Evolutionary conservation across 129 eudicot species (phyloP).

Genomic region (Arctium minus): DNA sequence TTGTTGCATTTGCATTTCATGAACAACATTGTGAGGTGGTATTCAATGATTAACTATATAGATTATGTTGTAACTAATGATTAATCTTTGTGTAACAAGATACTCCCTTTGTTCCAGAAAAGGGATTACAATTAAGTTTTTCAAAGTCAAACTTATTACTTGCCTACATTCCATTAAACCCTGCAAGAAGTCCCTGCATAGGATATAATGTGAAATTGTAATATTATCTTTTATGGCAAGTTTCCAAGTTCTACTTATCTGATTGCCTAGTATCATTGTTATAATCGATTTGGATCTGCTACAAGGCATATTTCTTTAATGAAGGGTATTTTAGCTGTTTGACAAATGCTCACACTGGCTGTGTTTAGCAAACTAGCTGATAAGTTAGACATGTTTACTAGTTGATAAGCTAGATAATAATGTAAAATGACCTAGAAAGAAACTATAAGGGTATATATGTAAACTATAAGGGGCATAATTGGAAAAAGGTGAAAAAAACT

Average conservation of each 20-base stretch:
- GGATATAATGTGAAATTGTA: background rate
- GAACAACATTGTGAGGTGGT: slow-evolving; percentile 9
- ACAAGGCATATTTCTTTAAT: background rate
- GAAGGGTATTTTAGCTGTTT: background rate
- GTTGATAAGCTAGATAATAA: background rate
- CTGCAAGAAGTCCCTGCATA: background rate
- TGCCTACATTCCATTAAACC: background rate
- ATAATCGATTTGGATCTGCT: background rate
- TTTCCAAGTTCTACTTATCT: background rate
- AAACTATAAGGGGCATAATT: background rate
- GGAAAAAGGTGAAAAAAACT: background rate
- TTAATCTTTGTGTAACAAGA: background rate
- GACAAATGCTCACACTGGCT: background rate
- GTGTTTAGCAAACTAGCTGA: background rate
- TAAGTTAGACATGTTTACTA: background rate
- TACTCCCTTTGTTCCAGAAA: background rate
- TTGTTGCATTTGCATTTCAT: slow-evolving; percentile 6
- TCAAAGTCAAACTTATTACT: background rate
- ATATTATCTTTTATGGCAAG: background rate
- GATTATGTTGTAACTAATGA: background rate
- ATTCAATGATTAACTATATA: slow-evolving; percentile 14
- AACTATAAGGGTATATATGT: background rate
- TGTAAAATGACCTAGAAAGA: too few relatives aligned
- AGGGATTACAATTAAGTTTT: background rate
- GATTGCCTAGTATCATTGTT: background rate